Evolutionary conservation across 2,329 filamentous ascomycete genomes (phyloP), one percentile per base, ranked within the genome.

Genomic region (Paecilomyces formosus): DNA sequence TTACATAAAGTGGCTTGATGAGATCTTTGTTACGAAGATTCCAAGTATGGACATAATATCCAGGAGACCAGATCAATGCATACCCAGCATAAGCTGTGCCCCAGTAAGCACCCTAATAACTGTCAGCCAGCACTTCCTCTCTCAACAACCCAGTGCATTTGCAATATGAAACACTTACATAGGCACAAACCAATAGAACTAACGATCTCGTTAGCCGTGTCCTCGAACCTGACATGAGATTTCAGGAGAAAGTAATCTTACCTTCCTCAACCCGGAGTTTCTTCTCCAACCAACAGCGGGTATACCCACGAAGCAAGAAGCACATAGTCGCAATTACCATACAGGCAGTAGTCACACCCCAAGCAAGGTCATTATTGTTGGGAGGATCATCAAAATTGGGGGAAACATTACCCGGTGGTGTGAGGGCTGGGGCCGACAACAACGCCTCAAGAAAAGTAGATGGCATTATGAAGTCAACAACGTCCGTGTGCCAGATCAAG

Each of bases 11-110:
- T 18, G 35, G 35, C 15, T 5, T 13, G 15, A 45, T n/a, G 35
- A 45, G 35, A 18, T 45, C 35, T 45, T 45, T 45, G n/a, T 45
- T 62, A 13, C 45, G 58, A 3, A 67, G 55, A 22, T 67, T 55
- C 65, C 64, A 67, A 1, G 60, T 64, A 24, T 66, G 63, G 12
- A 66, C 63, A 30, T 55, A 66, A 45, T 64, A 67, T 0, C 64
- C 63, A 0, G 65, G 63, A 1, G 58, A 58, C 11, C 54, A 56
- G 9, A 66, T 65, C 51, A 66, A 52, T 3, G 57, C 55, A 52
- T 61, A 63, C 1, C 51, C 57, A 15, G 58, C 60, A 26, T 66
- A 67, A 1, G 61, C 57, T 12, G 63, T 60, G 8, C 64, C 65
- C 59, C 64, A 66, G 50, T 61, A 66, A n/a, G 60, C 53, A 13